Percentiles rank a stretch among this genome's conserved stretches.
Evolutionary conservation across 2,329 filamentous ascomycete genomes (phyloP).

Genomic region (Alternaria gaisen): DNA sequence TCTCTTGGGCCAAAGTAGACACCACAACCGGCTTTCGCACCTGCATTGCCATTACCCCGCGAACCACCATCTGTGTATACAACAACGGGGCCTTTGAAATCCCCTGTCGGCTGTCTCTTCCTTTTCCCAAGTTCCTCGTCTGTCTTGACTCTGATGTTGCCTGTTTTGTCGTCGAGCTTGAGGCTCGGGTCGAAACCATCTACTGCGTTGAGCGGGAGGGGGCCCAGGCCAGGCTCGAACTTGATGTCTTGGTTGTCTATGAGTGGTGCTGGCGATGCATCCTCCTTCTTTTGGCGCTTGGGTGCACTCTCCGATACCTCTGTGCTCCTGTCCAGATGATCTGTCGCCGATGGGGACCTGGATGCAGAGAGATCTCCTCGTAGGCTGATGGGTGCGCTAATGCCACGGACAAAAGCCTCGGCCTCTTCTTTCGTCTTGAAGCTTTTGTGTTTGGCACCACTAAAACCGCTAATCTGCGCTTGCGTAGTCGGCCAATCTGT

Average conservation of each 20-base stretch:
- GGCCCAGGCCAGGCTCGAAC: conserved; percentile 62
- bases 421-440: conserved; percentile 70
- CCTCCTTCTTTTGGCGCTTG: conserved; percentile 52
- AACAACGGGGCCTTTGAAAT: conserved; percentile 60
- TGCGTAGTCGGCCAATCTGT: conserved; percentile 74
- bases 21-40: conserved; percentile 68
- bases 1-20: conserved; percentile 71
- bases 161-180: conserved; percentile 62
- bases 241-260: conserved; percentile 25
- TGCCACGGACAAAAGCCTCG: conserved; percentile 71
- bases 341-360: conserved; percentile 34
- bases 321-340: conserved; percentile 19
- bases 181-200: conserved; percentile 70
- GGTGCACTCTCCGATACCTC: conserved; percentile 27
- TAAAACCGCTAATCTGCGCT: conserved; percentile 76
- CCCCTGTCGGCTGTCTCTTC: conserved; percentile 57
- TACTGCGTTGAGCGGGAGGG: conserved; percentile 63
- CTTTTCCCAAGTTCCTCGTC: conserved; percentile 57
- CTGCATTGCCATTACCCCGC: conserved; percentile 64
- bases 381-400: conserved; percentile 35
- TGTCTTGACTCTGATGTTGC: conserved; percentile 65
- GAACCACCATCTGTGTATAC: conserved; percentile 73
- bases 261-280: conserved; percentile 22
- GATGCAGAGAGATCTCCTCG: conserved; percentile 40
- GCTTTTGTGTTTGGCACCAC: conserved; percentile 66